Evolutionary conservation across 441 rosid genomes (phyloP), one percentile per base, ranked within the genome.

Genomic region (Gossypium gossypioides): DNA sequence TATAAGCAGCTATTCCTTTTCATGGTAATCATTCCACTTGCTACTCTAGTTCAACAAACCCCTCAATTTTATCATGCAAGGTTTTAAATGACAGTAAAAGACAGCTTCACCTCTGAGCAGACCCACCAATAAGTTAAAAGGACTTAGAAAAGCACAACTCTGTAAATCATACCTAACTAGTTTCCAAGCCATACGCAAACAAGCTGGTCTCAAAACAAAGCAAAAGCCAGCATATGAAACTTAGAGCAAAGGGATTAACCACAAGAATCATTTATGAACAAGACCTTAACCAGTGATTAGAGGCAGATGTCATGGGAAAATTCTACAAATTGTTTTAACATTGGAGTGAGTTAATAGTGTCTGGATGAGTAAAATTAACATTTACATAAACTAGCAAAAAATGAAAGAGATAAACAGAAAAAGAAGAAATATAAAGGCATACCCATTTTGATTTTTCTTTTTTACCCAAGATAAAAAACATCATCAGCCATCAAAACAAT

Each of bases 401-500:
- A 34, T 6, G 34, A 57, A 32, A 32, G 7, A 10, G 7, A 57
- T 12, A 57, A 10, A 57, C 12, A 22, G 1, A 37, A 58, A 34
- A 34, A 34, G 7, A 32, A 32, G 40, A 34, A 6, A 6, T 34
- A 34, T 34, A 34, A 32, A n/a, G 16, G 7, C 69, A 51, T 51
- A 68, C 42, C 59, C n/a, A 27, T 15, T 25, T 27, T 24, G 2
- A 16, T 10, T 63, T 32, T 44, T 64, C 19, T 18, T 24, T 16
- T 78, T 78, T 76, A 88, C 0, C 87, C 84, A 52, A 86, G 82
- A 75, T 79, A 86, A 85, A 88, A 88, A 75, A 88, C 72, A 73
- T 85, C 85, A 57, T 86, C 93, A 10, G 93, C 83, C 89, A 87
- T 88, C 52, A 88, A 75, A 73, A 85, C 79, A 59, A 86, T 68